Base-by-base conservation (phyloP, 306 rosid genomes). In the Oemleria cerasiformis region DNA sequence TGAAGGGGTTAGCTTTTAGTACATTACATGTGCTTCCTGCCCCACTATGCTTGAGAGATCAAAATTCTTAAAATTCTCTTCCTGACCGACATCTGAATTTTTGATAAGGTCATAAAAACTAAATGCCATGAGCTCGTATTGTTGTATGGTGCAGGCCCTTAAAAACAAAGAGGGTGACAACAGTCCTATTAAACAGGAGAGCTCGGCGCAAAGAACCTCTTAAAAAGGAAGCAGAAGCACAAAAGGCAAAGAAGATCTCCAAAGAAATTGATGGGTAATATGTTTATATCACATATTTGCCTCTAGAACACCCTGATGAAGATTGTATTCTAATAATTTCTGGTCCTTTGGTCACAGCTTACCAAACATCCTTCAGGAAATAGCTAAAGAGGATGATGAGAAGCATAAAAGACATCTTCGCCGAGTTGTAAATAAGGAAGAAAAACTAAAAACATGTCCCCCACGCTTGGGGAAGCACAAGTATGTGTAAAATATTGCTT, bases 401-500 rank as follows among this genome's bases (percentile, higher is more conserved):
- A 86, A 83, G 84, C 63, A 82, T 39, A 89, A 62, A 58, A 87
- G 67, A 77, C 92, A 72, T 71, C 66, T 89, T 68, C 82, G 97
- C 83, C 86, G 84, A 44, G 80, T 80, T 20, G 86, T 84, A 68
- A 95, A 92, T 48, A 91, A 84, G 77, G 79, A 89, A 77, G 99
- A 95, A 63, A 85, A 80, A 81, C 77, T 88, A 19, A 91, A 88
- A 73, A 14, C 86, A 53, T 71, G 86, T 57, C 97, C 97, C 36
- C 92, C 97, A 8, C 91, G 97, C 56, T 44, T 91, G 76, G 99
- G 99, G 58, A 95, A 79, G 79, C 80, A 91, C 90, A 95, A 87
- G 99, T 91, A 84, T 75, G 90, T 76, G 36, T 8, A 39, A 38
- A 23, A 2, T 15, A 53, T 36, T 8, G 8, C 64, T 13, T 15